Percentiles rank a stretch among this genome's conserved stretches.
Evolutionary conservation across 78 protist species (phyloP).

Genomic region (Emiliania huxleyi): DNA sequence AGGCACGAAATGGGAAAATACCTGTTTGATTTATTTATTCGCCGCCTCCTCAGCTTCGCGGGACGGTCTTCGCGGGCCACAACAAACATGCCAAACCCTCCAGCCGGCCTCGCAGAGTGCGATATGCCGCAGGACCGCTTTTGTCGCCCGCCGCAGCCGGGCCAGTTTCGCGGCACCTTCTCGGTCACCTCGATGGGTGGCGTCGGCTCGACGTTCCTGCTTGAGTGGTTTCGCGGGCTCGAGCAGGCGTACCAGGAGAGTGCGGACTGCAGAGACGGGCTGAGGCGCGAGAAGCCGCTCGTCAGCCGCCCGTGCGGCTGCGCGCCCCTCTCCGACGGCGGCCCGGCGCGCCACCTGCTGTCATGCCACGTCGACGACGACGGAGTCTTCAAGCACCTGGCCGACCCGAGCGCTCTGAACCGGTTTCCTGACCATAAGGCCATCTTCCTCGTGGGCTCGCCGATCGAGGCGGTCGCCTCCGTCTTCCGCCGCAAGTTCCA

Average conservation of each 20-base stretch:
- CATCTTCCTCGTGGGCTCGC: not conserved
- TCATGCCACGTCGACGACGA: constrained; percentile 7
- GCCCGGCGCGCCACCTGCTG: not conserved
- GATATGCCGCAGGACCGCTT: not conserved
- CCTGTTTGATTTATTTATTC: too few relatives aligned
- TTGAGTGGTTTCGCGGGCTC: not conserved
- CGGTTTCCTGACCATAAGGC: not conserved
- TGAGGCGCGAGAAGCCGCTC: not conserved
- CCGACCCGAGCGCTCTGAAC: not conserved
- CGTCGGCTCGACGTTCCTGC: not conserved
- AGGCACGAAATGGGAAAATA: too few relatives aligned
- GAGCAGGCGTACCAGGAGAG: not conserved
- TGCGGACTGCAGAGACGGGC: not conserved
- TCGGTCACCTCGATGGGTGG: not conserved
- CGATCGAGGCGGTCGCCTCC: not conserved
- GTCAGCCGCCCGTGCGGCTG: not conserved
- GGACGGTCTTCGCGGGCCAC: too few relatives aligned
- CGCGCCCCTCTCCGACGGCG: not conserved
- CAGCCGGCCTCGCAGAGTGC: not conserved
- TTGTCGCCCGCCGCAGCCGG: not conserved
- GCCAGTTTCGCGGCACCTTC: not conserved
- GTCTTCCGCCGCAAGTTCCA: not conserved
- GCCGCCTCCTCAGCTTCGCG: too few relatives aligned
- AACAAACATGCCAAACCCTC: too few relatives aligned
- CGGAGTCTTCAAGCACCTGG: constrained; percentile 3